Percentiles rank a stretch among this genome's conserved stretches.
Evolutionary conservation across 2,329 filamentous ascomycete species (phyloP).

Genomic region (Blumeria hordei): DNA sequence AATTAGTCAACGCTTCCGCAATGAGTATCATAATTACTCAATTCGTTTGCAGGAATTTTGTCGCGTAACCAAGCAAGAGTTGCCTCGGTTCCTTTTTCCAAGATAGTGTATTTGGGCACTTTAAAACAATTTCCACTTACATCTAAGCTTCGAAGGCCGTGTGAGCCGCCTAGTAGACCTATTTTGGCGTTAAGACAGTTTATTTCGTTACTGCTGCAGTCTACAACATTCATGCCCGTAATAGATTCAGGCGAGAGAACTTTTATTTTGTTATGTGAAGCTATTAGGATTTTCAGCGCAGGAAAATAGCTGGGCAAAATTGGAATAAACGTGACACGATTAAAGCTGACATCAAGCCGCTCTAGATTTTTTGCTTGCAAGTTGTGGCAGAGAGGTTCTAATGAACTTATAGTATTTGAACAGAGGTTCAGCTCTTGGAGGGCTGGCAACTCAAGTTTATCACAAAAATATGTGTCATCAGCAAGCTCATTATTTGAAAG

Average conservation of each 20-base stretch:
- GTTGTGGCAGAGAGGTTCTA: conserved; percentile 38
- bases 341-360: conserved; percentile 60
- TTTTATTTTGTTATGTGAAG: conserved; percentile 55
- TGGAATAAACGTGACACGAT: conserved; percentile 53
- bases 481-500: conserved; percentile 52
- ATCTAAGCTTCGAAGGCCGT: conserved; percentile 40
- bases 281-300: conserved; percentile 42
- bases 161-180: conserved; percentile 43
- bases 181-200: conserved; percentile 57
- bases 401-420: conserved; percentile 46
- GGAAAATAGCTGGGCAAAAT: conserved; percentile 43
- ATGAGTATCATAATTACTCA: conserved; percentile 4
- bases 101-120: conserved; percentile 60
- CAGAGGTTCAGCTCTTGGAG: conserved; percentile 57
- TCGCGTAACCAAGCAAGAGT: conserved; percentile 61
- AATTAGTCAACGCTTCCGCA: no score
- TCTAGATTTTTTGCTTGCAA: conserved; percentile 53
- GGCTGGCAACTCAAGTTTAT: conserved; percentile 42
- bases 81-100: conserved; percentile 72
- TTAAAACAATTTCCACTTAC: conserved; percentile 71
- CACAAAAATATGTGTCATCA: conserved; percentile 38
- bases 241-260: conserved; percentile 52
- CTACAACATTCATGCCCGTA: conserved; percentile 48
- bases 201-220: conserved; percentile 70
- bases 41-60: conserved; percentile 34